These are phyloP conservation scores for Passalora sequoiae DNA, from an alignment of 2,329 filamentous ascomycete species.

Conservation along the genomic window DNA sequence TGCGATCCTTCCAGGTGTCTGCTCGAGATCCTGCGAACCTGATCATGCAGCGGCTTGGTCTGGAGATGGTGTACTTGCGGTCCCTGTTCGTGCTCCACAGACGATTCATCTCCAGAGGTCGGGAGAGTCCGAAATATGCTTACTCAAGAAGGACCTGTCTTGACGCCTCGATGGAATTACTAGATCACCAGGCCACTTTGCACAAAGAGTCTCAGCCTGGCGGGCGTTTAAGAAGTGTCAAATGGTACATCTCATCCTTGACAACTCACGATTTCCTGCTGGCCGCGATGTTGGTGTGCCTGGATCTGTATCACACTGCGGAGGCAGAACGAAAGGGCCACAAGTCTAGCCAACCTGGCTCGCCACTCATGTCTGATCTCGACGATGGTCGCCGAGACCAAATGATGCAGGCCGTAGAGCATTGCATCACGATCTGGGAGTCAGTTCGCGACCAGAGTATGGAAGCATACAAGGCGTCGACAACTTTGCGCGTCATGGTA, in stretches of 20 bases:
- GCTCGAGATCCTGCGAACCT: slow-evolving; percentile 63
- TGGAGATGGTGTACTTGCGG: slow-evolving; percentile 84
- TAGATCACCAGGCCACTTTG: slow-evolving; percentile 71
- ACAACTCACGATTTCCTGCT: slow-evolving; percentile 81
- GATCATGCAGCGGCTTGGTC: slow-evolving; percentile 75
- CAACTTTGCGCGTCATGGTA: slow-evolving; percentile 77
- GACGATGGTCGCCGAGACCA: slow-evolving; percentile 54
- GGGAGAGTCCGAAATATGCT: slow-evolving; percentile 72
- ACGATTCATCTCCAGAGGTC: slow-evolving; percentile 73
- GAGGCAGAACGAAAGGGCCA: slow-evolving; percentile 39
- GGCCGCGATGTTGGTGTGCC: slow-evolving; percentile 74
- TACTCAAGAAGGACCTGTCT: slow-evolving; percentile 81
- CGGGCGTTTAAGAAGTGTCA: slow-evolving; percentile 66
- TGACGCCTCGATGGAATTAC: slow-evolving; percentile 76
- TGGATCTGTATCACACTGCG: slow-evolving; percentile 72
- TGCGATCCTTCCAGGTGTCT: slow-evolving; percentile 68
- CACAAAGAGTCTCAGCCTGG: slow-evolving; percentile 67
- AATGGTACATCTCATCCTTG: slow-evolving; percentile 73
- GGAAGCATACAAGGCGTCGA: slow-evolving; percentile 83
- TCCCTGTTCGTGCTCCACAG: slow-evolving; percentile 83
- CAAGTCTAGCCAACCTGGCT: slow-evolving; percentile 21
- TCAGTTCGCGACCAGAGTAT: slow-evolving; percentile 70
- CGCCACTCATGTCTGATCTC: slow-evolving; percentile 32
- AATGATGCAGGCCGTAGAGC: slow-evolving; percentile 71
- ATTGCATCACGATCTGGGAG: slow-evolving; percentile 73